A percentile compares a stretch with the other conserved stretches of the same genome.
These are phyloP conservation scores for Panellus pusillus DNA, from an alignment of 768 basidiomycete genomes.

Conservation along the genomic window DNA sequence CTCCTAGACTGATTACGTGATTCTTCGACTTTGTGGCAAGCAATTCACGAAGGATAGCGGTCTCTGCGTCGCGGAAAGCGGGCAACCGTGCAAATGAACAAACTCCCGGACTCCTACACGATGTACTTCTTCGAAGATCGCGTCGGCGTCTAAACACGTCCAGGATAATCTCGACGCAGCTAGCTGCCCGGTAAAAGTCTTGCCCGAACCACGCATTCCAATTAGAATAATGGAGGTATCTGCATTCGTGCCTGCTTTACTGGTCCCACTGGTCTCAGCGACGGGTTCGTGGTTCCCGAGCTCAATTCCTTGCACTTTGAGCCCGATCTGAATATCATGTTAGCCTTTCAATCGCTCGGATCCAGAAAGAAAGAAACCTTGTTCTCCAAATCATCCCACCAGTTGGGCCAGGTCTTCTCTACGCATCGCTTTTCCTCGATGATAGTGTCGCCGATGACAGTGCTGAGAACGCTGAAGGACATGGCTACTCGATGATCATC, in stretches of 20 bases:
- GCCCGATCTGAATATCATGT: slow-evolving; percentile 65
- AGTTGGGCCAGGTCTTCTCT: slow-evolving; percentile 99
- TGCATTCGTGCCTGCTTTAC: slow-evolving; percentile 25
- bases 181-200: slow-evolving; percentile 82
- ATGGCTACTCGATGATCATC: slow-evolving; percentile 99
- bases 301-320: slow-evolving; percentile 85
- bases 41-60: slow-evolving; percentile 65
- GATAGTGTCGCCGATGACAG: slow-evolving; percentile 70
- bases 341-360: not conserved
- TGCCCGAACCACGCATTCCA: slow-evolving; percentile 97
- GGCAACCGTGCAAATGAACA: slow-evolving; percentile 82
- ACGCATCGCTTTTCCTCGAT: slow-evolving; percentile 97
- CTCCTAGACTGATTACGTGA: slow-evolving; percentile 88
- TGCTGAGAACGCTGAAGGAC: slow-evolving; percentile 91
- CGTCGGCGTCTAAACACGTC: slow-evolving; percentile 81
- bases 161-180: slow-evolving; percentile 74
- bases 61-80: slow-evolving; percentile 84
- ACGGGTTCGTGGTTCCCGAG: slow-evolving; percentile 43
- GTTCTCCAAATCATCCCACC: slow-evolving; percentile 98
- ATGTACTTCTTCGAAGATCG: slow-evolving; percentile 66
- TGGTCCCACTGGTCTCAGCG: slow-evolving; percentile 43
- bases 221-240: slow-evolving; percentile 72
- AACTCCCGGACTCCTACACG: slow-evolving; percentile 67
- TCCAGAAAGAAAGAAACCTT: slow-evolving; percentile 55
- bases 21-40: slow-evolving; percentile 54